These are phyloP conservation scores for Orychophragmus violaceus DNA, from an alignment of 345 rosid genomes.

Conservation along the genomic window DNA sequence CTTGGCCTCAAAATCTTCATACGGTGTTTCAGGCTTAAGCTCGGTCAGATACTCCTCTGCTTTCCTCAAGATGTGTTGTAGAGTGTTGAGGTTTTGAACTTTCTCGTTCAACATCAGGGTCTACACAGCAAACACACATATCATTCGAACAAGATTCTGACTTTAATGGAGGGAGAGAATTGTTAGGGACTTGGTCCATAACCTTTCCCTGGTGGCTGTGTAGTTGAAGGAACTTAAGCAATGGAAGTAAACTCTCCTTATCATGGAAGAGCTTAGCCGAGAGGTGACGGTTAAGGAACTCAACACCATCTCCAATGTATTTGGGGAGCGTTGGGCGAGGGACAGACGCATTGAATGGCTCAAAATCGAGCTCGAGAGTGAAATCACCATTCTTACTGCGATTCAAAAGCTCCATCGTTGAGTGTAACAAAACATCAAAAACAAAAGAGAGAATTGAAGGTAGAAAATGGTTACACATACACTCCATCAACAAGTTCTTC, in stretches of 20 bases:
- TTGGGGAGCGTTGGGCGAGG: conserved; percentile 86
- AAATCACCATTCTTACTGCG: conserved; percentile 67
- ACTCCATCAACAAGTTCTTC: conserved; percentile 80
- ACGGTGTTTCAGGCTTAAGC: conserved; percentile 44
- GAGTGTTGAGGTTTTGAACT: conserved; percentile 51
- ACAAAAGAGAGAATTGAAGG: background rate
- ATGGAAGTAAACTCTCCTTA: conserved; percentile 72
- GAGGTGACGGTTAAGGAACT: conserved; percentile 94
- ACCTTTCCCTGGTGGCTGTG: conserved; percentile 89
- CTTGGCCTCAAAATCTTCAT: conserved; percentile 49
- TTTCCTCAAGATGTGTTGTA: conserved; percentile 71
- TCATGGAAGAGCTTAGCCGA: conserved; percentile 90
- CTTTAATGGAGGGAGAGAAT: background rate
- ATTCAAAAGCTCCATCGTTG: background rate
- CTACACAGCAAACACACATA: conserved; percentile 31
- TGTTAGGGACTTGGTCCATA: background rate
- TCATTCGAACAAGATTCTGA: background rate
- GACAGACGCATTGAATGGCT: conserved; percentile 71
- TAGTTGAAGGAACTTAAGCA: conserved; percentile 70
- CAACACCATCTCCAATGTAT: conserved; percentile 86
- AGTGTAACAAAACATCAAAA: background rate
- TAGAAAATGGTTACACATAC: conserved; percentile 12
- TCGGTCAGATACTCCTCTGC: conserved; percentile 68
- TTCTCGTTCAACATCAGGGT: conserved; percentile 74
- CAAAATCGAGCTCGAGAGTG: conserved; percentile 83